Evolutionary conservation across 202 grass and related monocot species (phyloP).

Genomic region (Eragrostis tef): DNA sequence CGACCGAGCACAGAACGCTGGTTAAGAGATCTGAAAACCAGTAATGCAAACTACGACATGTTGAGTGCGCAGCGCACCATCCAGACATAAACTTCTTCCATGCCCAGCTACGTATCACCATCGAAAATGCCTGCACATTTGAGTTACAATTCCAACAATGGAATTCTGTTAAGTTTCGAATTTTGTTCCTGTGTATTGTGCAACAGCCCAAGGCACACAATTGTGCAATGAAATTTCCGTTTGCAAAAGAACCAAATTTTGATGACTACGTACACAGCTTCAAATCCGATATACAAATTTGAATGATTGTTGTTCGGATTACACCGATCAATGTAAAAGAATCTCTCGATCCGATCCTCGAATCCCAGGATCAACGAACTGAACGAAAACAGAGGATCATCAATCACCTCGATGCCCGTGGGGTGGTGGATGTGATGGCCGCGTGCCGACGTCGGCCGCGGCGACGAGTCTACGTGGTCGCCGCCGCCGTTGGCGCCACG

Average conservation of each 20-base stretch:
- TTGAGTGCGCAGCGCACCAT: too few species aligned
- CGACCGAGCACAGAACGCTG: too few species aligned
- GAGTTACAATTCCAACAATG: neutral
- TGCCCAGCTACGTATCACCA: conserved; percentile 74
- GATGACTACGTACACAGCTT: too few species aligned
- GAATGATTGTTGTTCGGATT: neutral
- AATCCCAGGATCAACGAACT: neutral
- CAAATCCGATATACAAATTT: neutral
- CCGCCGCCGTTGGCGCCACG: conserved; percentile 25
- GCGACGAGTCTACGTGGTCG: conserved; percentile 20
- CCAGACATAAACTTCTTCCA: conserved; percentile 84
- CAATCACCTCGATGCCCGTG: conserved; percentile 46
- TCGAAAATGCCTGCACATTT: conserved; percentile 59
- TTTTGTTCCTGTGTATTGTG: neutral
- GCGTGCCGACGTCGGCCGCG: neutral
- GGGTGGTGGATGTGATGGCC: conserved; percentile 29
- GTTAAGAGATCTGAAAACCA: too few species aligned
- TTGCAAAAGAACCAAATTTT: too few species aligned
- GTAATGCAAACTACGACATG: too few species aligned
- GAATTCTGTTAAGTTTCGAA: too few species aligned
- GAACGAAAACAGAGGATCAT: neutral
- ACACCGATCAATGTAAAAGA: neutral
- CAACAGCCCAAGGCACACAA: neutral
- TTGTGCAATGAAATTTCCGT: neutral
- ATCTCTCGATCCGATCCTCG: neutral